A percentile compares a stretch with the other conserved stretches of the same genome.
These are phyloP conservation scores for Saccharomyces eubayanus DNA, from an alignment of 805 yeast genomes.

Conservation along the genomic window DNA sequence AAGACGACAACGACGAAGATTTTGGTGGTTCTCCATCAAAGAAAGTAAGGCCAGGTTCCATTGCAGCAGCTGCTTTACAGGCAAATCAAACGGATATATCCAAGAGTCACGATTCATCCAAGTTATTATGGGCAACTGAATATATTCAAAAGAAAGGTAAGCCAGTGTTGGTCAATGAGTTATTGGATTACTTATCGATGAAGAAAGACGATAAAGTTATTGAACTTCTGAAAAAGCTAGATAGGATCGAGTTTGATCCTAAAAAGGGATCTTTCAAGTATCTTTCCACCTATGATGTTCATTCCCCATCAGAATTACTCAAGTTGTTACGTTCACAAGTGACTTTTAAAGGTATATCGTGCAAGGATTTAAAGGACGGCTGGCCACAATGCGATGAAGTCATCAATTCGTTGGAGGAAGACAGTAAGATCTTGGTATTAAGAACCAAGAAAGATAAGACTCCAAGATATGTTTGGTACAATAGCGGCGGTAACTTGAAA, in stretches of 20 bases:
- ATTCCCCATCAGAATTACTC: conserved; percentile 68
- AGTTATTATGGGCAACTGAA: conserved; percentile 85
- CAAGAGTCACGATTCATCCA: conserved; percentile 63
- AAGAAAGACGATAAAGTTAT: conserved; percentile 55
- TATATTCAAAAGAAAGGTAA: conserved; percentile 62
- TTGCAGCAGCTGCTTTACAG: conserved; percentile 27
- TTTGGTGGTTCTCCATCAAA: conserved; percentile 22
- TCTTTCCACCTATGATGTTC: conserved; percentile 80
- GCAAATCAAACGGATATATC: conserved; percentile 25
- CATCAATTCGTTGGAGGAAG: conserved; percentile 67
- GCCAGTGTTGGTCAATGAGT: conserved; percentile 58
- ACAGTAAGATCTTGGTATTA: conserved; percentile 69
- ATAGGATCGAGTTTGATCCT: conserved; percentile 64
- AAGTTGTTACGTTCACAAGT: conserved; percentile 68
- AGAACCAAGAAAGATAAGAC: conserved; percentile 88
- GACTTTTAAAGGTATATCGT: conserved; percentile 80
- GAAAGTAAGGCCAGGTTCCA: conserved; percentile 27
- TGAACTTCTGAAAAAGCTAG: conserved; percentile 64
- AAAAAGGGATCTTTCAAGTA: conserved; percentile 65
- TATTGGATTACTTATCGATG: conserved; percentile 56
- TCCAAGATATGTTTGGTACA: conserved; percentile 91
- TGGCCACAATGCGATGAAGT: conserved; percentile 87
- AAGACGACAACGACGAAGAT: conserved; percentile 15
- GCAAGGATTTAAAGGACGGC: conserved; percentile 67
- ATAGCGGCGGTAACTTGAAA: conserved; percentile 60